Evolutionary conservation across 2,329 filamentous ascomycete genomes (phyloP), one percentile per base, ranked within the genome.

Genomic region (Beauveria sp.): DNA sequence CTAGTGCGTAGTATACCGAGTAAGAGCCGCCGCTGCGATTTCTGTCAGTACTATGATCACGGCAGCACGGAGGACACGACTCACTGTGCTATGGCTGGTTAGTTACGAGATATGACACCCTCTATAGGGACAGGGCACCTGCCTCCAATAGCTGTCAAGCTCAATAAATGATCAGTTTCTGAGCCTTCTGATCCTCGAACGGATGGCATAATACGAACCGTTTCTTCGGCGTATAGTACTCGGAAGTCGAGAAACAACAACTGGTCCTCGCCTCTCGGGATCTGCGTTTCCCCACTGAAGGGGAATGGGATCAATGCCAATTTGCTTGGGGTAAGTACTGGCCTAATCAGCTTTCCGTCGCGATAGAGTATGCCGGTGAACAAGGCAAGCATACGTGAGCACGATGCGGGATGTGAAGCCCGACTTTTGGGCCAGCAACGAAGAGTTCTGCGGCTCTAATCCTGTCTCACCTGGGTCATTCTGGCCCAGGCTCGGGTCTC

Each of bases 1-100:
- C 93, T 30, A 98, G 82, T 24, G 93, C 93, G 71, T 96, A 92
- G 78, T 98, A 98, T 66, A 97, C 93, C 64, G 91, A 92, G 74
- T 99, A 98, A 5, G 92, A 97, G 62, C 95, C 93, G 65, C 95
- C 93, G 45, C 75, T 78, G 34, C 8, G 53, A 3, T 22, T 14
- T 38, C n/a, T 45, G 53, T 60, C 18, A 56, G 59, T 42, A 50
- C 62, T 61, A 67, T 40, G 8, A 22, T 18, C 4, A 26, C 16
- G 28, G 14, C 20, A 40, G 9, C 20, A 14, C n/a, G 7, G 12
- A 40, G n/a, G 14, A 8, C 24, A 51, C n/a, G 18, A 66, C 73
- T 69, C 64, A 75, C 73, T 75, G 75, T 61, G 76, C 76, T 77
- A 28, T 34, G 26, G n/a, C n/a, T 10, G 6, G 58, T 60, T 20